Evolutionary conservation across 306 rosid genomes (phyloP), one percentile per base, ranked within the genome.

Genomic region (Canavalia ensiformis): DNA sequence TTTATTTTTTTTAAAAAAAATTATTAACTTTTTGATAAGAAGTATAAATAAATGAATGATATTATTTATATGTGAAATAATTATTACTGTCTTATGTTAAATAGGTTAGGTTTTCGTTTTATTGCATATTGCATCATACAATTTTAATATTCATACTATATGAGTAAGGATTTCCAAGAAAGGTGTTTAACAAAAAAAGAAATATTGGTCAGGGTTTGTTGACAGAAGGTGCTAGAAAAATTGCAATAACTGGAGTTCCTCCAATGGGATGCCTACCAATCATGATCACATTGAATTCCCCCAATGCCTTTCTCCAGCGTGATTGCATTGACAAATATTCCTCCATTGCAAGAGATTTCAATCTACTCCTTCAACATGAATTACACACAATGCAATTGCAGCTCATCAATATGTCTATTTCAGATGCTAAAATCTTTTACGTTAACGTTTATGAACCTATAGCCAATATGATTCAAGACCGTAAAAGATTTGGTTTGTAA

Each of bases 241-340:
- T 91, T 39, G 87, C 75, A 56, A 76, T 93, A 11, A 82, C 31
- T 7, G 97, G 97, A 77, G 77, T 89, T 45, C 91, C 95, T 77
- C 91, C 97, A 7, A 76, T 93, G 85, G 97, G 97, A 39, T 93
- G 97, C 76, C 69, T 93, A 81, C 97, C 97, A 0, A 0, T 78
- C 0, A 84, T 89, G 63, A 87, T 91, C 51, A 91, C 94, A 1
- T 0, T 89, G 0, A 69, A 81, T 4, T 81, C 94, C 7, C 55
- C 79, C 1, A 42, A 58, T 54, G 33, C 76, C 28, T 1, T 58
- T 46, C 34, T 31, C 49, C 79, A 76, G 3, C 88, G 95, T 31
- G 74, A 81, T 4, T 93, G 97, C 12, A 51, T 89, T 0, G 91
- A 88, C 8, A 0, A 77, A 45, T 87, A 85, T 73, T 87, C 90